phyloP scores from a whole-genome alignment of 345 rosid species.

The Eucalyptus caleyi region DNA sequence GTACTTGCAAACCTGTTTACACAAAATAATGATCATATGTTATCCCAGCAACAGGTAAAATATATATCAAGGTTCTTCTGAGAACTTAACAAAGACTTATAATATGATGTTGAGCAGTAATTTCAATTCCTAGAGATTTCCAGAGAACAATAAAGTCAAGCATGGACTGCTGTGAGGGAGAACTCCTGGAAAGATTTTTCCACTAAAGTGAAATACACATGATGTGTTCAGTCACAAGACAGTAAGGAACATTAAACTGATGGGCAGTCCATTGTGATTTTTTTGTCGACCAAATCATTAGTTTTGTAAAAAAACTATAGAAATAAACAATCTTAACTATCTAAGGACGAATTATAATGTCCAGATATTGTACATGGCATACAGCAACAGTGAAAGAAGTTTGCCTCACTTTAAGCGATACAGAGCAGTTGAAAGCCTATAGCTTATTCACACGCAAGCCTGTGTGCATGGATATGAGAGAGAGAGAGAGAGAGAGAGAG shows the following conservation, averaged over 20 bases:
- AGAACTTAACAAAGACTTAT: not conserved
- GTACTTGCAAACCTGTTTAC: conserved; percentile 78
- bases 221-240: not conserved
- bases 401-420: not conserved
- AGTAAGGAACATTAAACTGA: not conserved
- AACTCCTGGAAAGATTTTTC: not conserved
- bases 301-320: not conserved
- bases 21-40: not conserved
- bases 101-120: not conserved
- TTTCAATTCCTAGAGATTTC: not conserved
- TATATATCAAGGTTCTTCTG: not conserved
- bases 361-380: not conserved
- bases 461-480: not conserved
- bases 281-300: not conserved
- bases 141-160: not conserved
- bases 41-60: not conserved
- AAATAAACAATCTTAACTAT: not conserved
- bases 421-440: not conserved
- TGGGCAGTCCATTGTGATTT: not conserved
- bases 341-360: not conserved
- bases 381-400: not conserved
- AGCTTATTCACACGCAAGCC: not conserved
- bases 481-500: too few species aligned
- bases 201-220: not conserved
- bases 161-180: not conserved